phyloP scores from a whole-genome alignment of 2,329 filamentous ascomycete species.

The Colletotrichum falcatum region DNA sequence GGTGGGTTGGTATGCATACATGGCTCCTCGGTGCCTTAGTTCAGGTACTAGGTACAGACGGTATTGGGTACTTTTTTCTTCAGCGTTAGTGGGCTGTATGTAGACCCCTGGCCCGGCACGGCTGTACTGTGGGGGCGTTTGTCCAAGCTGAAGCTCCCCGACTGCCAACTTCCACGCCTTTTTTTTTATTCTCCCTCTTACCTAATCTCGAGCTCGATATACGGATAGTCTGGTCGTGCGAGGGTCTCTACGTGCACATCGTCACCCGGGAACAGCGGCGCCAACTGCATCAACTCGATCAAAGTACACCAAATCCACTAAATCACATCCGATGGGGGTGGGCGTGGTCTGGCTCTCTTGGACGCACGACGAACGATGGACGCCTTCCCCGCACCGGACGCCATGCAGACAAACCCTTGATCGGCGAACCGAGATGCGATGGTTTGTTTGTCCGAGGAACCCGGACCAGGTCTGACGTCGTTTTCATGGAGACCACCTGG shows the following conservation, averaged over 20 bases:
- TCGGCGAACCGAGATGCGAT: slow-evolving; percentile 9
- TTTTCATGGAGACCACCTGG: slow-evolving; percentile 20
- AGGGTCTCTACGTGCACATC: slow-evolving; percentile 2
- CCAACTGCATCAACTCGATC: not conserved
- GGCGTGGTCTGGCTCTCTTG: not conserved
- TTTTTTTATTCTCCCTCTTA: not conserved
- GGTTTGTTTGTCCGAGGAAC: not conserved
- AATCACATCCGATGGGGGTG: not conserved
- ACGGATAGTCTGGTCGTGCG: too few relatives aligned
- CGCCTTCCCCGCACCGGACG: not conserved
- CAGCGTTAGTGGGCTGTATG: not conserved
- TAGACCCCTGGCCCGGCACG: slow-evolving; percentile 4
- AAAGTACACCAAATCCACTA: not conserved
- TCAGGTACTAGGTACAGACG: too few relatives aligned
- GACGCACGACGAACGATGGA: not conserved
- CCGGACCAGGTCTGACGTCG: slow-evolving; percentile 31
- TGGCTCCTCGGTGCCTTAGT: too few relatives aligned
- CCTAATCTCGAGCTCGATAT: not conserved
- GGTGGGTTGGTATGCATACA: too few relatives aligned
- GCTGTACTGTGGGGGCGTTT: slow-evolving; percentile 1
- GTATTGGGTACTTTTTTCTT: slow-evolving; percentile 22
- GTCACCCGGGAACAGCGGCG: not conserved
- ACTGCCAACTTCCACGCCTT: slow-evolving; percentile 1
- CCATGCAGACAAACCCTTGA: slow-evolving; percentile 17
- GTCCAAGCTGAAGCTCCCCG: not conserved